Percentiles rank a stretch among this genome's conserved stretches.
These are phyloP conservation scores for Chlamydomonas reinhardtii DNA, from an alignment of 163 green algal genomes.

Conservation along the genomic window DNA sequence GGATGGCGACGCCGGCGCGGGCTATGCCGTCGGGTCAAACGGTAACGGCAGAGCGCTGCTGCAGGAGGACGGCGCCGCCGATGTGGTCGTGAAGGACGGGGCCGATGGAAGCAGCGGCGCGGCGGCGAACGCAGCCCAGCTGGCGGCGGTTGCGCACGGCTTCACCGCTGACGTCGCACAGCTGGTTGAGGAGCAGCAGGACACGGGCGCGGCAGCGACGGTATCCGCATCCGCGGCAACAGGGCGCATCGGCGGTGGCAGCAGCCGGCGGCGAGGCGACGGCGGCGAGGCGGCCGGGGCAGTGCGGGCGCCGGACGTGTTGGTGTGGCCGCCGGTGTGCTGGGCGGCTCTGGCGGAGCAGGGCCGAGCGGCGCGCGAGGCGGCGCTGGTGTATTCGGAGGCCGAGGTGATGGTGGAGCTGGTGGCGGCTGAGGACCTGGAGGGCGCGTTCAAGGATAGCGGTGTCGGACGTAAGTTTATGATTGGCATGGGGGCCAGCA, in stretches of 20 bases:
- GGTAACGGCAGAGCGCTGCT: not conserved
- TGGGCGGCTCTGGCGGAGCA: conserved; percentile 53
- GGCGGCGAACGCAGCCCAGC: not conserved
- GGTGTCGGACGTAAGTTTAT: not conserved
- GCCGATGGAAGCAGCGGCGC: not conserved
- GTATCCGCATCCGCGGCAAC: not conserved
- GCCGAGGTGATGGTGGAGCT: conserved; percentile 78
- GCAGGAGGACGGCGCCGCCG: not conserved
- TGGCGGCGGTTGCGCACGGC: not conserved
- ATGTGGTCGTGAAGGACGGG: not conserved
- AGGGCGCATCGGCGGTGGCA: not conserved
- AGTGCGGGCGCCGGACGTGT: not conserved
- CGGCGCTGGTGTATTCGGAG: conserved; percentile 63
- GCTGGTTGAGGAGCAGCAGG: no score
- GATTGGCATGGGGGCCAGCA: no score
- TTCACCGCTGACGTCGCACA: conserved; percentile 1
- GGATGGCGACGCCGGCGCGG: not conserved
- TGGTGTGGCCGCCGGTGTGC: conserved; percentile 51
- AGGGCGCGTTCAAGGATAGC: conserved; percentile 16
- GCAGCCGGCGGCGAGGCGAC: not conserved
- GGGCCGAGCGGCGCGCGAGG: conserved; percentile 42
- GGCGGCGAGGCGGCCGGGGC: not conserved
- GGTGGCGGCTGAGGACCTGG: conserved; percentile 52
- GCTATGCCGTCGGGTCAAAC: no score
- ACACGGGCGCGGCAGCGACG: no score